Evolutionary conservation across 306 rosid species (phyloP).

Genomic region (Prunus campanulata): DNA sequence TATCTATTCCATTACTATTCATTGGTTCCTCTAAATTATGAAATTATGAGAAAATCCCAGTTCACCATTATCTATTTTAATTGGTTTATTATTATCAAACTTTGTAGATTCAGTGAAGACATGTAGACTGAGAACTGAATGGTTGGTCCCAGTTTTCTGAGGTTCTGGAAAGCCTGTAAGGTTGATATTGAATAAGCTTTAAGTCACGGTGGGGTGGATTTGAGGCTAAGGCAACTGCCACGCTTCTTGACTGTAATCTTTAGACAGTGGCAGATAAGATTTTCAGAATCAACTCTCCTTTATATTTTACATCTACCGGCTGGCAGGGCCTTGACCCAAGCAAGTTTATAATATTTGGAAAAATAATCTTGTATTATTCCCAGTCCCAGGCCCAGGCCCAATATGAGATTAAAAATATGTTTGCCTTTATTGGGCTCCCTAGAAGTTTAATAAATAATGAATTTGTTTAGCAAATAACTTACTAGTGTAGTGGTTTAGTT

Average conservation of each 20-base stretch:
- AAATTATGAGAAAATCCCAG: constrained; percentile 9
- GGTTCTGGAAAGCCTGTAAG: not conserved
- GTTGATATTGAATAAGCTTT: not conserved
- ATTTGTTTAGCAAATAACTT: rapidly evolving
- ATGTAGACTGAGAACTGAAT: not conserved
- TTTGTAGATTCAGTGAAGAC: not conserved
- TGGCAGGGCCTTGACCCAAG: not conserved
- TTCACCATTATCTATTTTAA: not conserved
- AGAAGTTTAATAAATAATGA: too few species aligned
- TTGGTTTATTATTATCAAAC: too few species aligned
- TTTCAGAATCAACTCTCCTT: not conserved
- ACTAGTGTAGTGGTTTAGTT: too few species aligned
- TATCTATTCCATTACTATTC: not conserved
- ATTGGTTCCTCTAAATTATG: constrained; percentile 11
- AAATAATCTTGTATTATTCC: too few species aligned
- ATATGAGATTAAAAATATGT: too few species aligned
- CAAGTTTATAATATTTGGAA: not conserved
- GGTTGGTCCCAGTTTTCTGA: not conserved
- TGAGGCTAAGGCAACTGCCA: not conserved
- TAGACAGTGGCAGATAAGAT: not conserved
- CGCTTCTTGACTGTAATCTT: not conserved
- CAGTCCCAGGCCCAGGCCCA: too few species aligned
- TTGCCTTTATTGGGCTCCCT: too few species aligned
- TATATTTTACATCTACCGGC: not conserved
- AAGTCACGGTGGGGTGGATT: not conserved